Conservation (phyloP, 2,329 filamentous ascomycete species). For the Fusarium odoratissimum region DNA sequence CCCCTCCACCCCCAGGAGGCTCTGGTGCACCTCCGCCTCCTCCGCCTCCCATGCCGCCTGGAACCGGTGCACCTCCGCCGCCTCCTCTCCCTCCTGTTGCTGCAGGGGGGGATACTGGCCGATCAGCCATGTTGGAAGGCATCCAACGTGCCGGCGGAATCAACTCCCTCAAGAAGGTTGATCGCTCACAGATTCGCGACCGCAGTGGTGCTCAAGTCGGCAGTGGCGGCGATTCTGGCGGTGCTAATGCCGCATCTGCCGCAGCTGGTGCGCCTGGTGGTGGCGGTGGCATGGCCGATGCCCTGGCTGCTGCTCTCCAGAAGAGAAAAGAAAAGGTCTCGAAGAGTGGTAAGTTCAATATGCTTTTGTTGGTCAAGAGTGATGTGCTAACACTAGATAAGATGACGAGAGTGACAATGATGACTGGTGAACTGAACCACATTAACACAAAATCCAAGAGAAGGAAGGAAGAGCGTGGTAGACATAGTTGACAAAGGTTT, state of each 20-base stretch:
- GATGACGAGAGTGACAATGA: conserved; percentile 84
- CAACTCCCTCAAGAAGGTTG: conserved; percentile 79
- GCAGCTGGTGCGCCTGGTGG: conserved; percentile 63
- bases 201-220: conserved; percentile 72
- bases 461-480: conserved; percentile 16
- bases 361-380: not conserved
- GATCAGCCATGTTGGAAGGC: conserved; percentile 73
- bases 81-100: conserved; percentile 59
- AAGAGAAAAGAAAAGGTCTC: conserved; percentile 94
- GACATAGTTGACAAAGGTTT: conserved; percentile 23
- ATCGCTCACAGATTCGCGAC: conserved; percentile 75
- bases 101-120: conserved; percentile 56
- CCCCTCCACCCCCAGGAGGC: conserved; percentile 58
- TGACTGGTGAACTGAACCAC: conserved; percentile 66
- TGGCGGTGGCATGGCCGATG: conserved; percentile 81
- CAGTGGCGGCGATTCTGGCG: conserved; percentile 62
- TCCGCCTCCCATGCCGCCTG: conserved; percentile 5
- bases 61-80: conserved; percentile 37
- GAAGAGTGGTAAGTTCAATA: conserved; percentile 83
- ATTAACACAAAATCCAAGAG: conserved; percentile 16
- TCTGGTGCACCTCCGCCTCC: conserved; percentile 48
- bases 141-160: conserved; percentile 79
- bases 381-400: conserved; percentile 49
- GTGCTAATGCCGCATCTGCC: conserved; percentile 64
- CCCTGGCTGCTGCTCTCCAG: conserved; percentile 79